These are phyloP conservation scores for Ligustrum vulgare DNA, from an alignment of 257 asterid genomes.

Conservation along the genomic window DNA sequence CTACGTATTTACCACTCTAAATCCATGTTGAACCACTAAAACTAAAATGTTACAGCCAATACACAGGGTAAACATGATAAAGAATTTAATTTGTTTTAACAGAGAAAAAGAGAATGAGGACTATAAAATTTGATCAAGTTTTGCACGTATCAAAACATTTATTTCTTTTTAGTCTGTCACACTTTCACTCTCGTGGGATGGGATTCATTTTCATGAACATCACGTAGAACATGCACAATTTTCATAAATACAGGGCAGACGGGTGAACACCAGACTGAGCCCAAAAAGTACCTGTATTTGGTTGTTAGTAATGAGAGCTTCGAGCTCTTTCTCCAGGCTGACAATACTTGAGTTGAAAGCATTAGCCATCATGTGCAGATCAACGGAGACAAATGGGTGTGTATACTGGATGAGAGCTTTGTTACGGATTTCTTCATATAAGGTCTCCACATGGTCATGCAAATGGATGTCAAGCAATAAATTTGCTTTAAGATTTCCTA, in stretches of 20 bases:
- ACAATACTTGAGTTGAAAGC: constrained; percentile 79
- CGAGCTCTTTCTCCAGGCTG: constrained; percentile 91
- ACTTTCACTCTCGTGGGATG: not conserved
- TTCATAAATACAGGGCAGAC: not conserved
- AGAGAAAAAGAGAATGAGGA: too few relatives aligned
- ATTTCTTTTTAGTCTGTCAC: not conserved
- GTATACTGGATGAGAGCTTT: constrained; percentile 98
- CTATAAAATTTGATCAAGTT: too few relatives aligned
- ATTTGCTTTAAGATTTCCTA: constrained; percentile 81
- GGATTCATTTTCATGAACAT: not conserved
- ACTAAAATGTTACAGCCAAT: not conserved
- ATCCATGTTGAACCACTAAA: not conserved
- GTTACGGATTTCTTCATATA: constrained; percentile 85
- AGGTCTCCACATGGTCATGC: constrained; percentile 87
- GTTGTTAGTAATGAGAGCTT: constrained; percentile 77
- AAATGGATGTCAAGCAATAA: constrained; percentile 90
- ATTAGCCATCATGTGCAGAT: constrained; percentile 88
- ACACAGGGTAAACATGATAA: too few relatives aligned
- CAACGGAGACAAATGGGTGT: constrained; percentile 89
- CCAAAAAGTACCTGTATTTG: constrained; percentile 75
- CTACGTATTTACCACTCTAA: not conserved
- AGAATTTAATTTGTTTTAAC: too few relatives aligned
- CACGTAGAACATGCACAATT: not conserved
- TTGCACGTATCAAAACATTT: too few relatives aligned
- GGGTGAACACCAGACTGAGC: not conserved